Percentiles rank a stretch among this genome's conserved stretches.
These are phyloP conservation scores for Fusarium cyanostomum DNA, from an alignment of 2,329 filamentous ascomycete genomes.

Conservation along the genomic window DNA sequence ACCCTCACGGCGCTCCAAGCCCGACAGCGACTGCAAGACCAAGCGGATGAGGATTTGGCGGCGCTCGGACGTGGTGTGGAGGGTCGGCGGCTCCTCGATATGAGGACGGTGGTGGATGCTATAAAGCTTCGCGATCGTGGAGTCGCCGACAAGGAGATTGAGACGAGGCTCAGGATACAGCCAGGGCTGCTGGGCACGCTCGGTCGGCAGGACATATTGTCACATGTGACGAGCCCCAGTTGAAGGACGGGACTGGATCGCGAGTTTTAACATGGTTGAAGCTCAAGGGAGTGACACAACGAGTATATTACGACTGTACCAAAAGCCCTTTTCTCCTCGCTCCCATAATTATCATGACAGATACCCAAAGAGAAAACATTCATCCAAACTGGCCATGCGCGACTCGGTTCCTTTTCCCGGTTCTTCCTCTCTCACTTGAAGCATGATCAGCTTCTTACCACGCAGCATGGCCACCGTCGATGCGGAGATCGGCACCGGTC, in stretches of 20 bases:
- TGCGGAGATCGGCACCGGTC: slow-evolving; percentile 76
- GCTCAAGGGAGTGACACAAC: slow-evolving; percentile 5
- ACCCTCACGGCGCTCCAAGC: slow-evolving; percentile 62
- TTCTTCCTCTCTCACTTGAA: background rate
- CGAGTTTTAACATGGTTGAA: slow-evolving; percentile 8
- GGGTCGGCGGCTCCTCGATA: slow-evolving; percentile 58
- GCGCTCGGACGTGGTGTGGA: slow-evolving; percentile 47
- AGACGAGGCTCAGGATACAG: slow-evolving; percentile 56
- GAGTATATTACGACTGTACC: slow-evolving; percentile 27
- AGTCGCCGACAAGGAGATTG: slow-evolving; percentile 52
- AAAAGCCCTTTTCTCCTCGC: slow-evolving; percentile 24
- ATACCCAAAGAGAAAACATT: slow-evolving; percentile 23
- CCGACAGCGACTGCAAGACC: slow-evolving; percentile 54
- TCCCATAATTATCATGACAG: slow-evolving; percentile 23
- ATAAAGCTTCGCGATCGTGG: slow-evolving; percentile 57
- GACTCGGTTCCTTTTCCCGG: background rate
- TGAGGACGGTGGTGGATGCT: slow-evolving; percentile 57
- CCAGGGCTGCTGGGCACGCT: slow-evolving; percentile 57
- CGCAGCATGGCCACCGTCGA: slow-evolving; percentile 75
- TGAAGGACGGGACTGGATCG: slow-evolving; percentile 16
- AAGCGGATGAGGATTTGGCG: slow-evolving; percentile 57
- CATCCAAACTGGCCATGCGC: slow-evolving; percentile 7
- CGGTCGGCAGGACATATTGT: slow-evolving; percentile 53
- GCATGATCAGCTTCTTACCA: slow-evolving; percentile 55
- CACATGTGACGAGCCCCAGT: slow-evolving; percentile 46